A percentile compares a stretch with the other conserved stretches of the same genome.
Evolutionary conservation across 495 filamentous ascomycete species (phyloP).

Genomic region (Bathelium albidoporum): DNA sequence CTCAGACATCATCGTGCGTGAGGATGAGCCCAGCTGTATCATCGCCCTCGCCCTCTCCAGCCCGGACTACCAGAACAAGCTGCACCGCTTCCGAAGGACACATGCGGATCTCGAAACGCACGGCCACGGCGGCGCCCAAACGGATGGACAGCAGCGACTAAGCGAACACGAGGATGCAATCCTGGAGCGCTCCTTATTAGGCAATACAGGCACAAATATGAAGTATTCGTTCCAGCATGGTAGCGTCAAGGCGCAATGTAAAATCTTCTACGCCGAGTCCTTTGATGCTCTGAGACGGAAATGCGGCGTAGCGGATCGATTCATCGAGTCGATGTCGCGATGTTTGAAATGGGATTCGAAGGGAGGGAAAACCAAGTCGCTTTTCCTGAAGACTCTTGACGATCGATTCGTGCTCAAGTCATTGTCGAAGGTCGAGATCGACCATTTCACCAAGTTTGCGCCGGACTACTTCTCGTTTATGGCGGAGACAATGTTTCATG

Average conservation of each 20-base stretch:
- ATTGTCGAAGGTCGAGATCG: constrained; percentile 78
- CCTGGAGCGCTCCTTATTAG: constrained; percentile 45
- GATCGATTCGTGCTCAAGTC: constrained; percentile 89
- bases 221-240: constrained; percentile 92
- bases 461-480: constrained; percentile 96
- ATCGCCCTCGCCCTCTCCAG: constrained; percentile 87
- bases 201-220: constrained; percentile 77
- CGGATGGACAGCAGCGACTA: too few species aligned
- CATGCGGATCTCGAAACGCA: too few species aligned
- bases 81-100: constrained; percentile 58
- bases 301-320: constrained; percentile 84
- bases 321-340: constrained; percentile 87
- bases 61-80: constrained; percentile 70
- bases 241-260: constrained; percentile 87
- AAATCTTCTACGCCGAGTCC: constrained; percentile 95
- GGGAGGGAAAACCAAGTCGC: constrained; percentile 92
- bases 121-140: too few species aligned
- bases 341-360: constrained; percentile 98
- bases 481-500: constrained; percentile 91
- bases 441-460: constrained; percentile 88
- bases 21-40: constrained; percentile 94
- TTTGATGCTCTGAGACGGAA: constrained; percentile 91
- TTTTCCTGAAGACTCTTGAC: constrained; percentile 96
- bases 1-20: constrained; percentile 93
- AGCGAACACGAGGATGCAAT: constrained; percentile 28